Evolutionary conservation across 768 basidiomycete species (phyloP), one percentile per base, ranked within the genome.

Genomic region (Mycena alexandri): DNA sequence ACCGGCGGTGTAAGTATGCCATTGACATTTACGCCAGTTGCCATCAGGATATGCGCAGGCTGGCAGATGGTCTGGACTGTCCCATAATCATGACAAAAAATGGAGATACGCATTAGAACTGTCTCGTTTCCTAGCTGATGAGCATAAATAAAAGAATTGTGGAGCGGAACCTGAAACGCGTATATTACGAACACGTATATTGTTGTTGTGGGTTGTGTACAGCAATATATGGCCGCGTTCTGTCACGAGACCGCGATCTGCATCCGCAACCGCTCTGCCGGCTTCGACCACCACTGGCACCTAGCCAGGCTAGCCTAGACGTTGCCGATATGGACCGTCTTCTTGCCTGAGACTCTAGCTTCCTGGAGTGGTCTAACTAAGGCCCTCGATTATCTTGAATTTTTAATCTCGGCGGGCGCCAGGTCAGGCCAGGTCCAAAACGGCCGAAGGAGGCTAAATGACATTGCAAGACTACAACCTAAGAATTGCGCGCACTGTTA

Each of bases 381-480:
- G 38, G 13, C 13, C 38, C 41, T 25, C 16, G 22, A 55, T 36
- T 36, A 42, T 21, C 55, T 56, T 42, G 24, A 57, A 57, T 33
- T 46, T 25, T 34, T 19, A 59, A 14, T 14, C 29, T 14, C n/a
- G n/a, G n/a, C n/a, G n/a, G n/a, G n/a, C n/a, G n/a, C n/a, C n/a
- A n/a, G n/a, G n/a, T n/a, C n/a, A n/a, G n/a, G 14, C 42, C 50
- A 36, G 54, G 16, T 41, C 21, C 17, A 22, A 48, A 51, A 51
- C 34, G 34, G 21, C 43, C 63, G 50, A 65, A 34, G 41, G 43
- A 65, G 63, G 63, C 33, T 65, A 65, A 65, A 58, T 64, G 38
- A 38, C 14, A 56, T 12, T 5, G n/a, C 43, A 34, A 17, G 21
- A 47, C 34, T 56, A 24, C 29, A 33, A 10, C 21, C 19, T 14